These are phyloP conservation scores for Conticribra guillardii DNA, from an alignment of 108 stramenopile species.

Conservation along the genomic window DNA sequence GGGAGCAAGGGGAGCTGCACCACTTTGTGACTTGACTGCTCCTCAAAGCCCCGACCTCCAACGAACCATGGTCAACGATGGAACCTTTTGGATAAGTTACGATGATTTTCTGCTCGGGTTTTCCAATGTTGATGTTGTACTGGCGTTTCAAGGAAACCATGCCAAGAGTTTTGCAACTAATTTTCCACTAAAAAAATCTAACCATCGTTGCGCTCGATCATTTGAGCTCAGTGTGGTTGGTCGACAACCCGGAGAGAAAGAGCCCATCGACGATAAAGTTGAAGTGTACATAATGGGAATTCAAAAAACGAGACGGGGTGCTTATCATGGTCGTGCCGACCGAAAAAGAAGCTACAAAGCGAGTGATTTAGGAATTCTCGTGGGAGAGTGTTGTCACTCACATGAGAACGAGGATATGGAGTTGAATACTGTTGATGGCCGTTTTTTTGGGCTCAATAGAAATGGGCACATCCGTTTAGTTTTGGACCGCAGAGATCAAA, in stretches of 20 bases:
- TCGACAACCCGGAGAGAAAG: slow-evolving; percentile 47
- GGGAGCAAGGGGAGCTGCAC: background rate
- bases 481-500: slow-evolving; percentile 48
- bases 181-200: slow-evolving; percentile 68
- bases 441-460: slow-evolving; percentile 61
- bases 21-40: slow-evolving; percentile 19
- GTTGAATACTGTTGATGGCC: slow-evolving; percentile 51
- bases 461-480: slow-evolving; percentile 63
- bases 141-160: slow-evolving; percentile 68
- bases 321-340: slow-evolving; percentile 63
- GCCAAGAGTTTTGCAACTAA: slow-evolving; percentile 65
- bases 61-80: slow-evolving; percentile 69
- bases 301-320: slow-evolving; percentile 71
- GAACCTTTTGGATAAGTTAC: slow-evolving; percentile 81
- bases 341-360: slow-evolving; percentile 74
- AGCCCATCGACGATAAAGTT: slow-evolving; percentile 44
- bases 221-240: slow-evolving; percentile 61
- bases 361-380: slow-evolving; percentile 68
- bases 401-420: slow-evolving; percentile 18
- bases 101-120: slow-evolving; percentile 76
- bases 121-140: slow-evolving; percentile 71
- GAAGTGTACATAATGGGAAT: slow-evolving; percentile 76
- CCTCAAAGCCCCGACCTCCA: slow-evolving; percentile 45
- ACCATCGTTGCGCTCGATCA: slow-evolving; percentile 65
- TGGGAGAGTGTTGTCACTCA: slow-evolving; percentile 38